Conservation (phyloP, 2,329 filamentous ascomycete genomes). For the Nigrospora osmanthi region DNA sequence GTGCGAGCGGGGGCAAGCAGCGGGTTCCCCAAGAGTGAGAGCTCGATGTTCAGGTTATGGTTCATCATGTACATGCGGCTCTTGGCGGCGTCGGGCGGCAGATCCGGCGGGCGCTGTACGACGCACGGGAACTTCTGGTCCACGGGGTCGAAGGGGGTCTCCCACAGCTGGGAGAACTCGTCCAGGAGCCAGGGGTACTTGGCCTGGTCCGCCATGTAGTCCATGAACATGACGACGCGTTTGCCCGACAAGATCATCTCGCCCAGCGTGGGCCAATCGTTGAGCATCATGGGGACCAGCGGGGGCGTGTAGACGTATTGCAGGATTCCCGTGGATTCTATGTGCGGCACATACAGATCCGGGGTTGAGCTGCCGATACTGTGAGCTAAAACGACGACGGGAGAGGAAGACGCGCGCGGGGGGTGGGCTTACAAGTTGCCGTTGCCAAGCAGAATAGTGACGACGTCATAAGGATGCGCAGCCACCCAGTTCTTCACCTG, state of each 20-base stretch:
- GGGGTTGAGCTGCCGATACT: slow-evolving; percentile 32
- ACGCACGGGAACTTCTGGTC: slow-evolving; percentile 66
- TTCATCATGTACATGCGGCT: slow-evolving; percentile 75
- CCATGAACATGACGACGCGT: slow-evolving; percentile 73
- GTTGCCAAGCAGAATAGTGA: slow-evolving; percentile 82
- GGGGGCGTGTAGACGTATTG: slow-evolving; percentile 68
- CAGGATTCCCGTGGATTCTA: slow-evolving; percentile 64
- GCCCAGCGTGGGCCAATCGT: slow-evolving; percentile 78
- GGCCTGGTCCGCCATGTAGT: slow-evolving; percentile 75
- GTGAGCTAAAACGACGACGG: neutral
- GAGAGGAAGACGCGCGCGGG: neutral
- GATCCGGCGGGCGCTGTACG: slow-evolving; percentile 65
- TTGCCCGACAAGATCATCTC: slow-evolving; percentile 65
- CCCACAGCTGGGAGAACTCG: slow-evolving; percentile 83
- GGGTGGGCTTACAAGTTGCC: slow-evolving; percentile 56
- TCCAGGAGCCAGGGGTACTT: slow-evolving; percentile 78
- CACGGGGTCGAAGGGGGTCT: slow-evolving; percentile 74
- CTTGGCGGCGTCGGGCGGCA: slow-evolving; percentile 43
- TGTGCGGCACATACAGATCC: slow-evolving; percentile 57
- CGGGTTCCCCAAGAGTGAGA: slow-evolving; percentile 55
- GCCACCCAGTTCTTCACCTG: slow-evolving; percentile 67
- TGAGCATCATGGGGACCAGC: slow-evolving; percentile 59
- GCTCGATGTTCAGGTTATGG: slow-evolving; percentile 80
- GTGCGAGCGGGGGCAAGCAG: slow-evolving; percentile 67
- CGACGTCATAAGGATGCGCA: slow-evolving; percentile 73